Evolutionary conservation across 2,329 filamentous ascomycete genomes (phyloP), one percentile per base, ranked within the genome.

Genomic region (Paraconiothyrium brasiliense): DNA sequence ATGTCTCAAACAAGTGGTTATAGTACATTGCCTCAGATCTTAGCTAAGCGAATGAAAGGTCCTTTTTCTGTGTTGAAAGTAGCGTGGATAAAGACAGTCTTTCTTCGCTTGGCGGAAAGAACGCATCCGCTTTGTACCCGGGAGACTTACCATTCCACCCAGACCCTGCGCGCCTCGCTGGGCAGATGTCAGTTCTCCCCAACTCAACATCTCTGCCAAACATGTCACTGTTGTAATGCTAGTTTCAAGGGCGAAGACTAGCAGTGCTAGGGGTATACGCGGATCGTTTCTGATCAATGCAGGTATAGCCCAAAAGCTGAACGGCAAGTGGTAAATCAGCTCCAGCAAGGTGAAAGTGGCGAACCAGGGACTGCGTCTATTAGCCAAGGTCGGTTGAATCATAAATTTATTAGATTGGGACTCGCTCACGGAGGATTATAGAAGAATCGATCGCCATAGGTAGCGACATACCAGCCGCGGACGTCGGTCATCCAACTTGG

Each of bases 371-470:
- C 77, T 78, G 50, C 32, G 46, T 43, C 50, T 34, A 30, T n/a
- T 32, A 39, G 37, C 44, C 51, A 35, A 48, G 44, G 39, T 30
- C 14, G 30, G 34, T 27, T 27, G 30, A 20, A 13, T 34, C 35
- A 59, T 30, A 54, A 37, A 54, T 20, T 20, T 20, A 47, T 14
- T 46, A 34, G 57, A 35, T 34, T n/a, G 34, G 30, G 20, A 35
- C 44, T 46, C 16, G 60, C 76, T 67, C 72, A 78, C 43, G 88
- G 88, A 1, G 86, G 82, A 3, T 79, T 71, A 37, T 83, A 80
- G 78, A 91, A 90, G 80, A 90, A 89, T 57, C 84, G 85, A 71
- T 91, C 89, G 14, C 83, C 81, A 73, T 89, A 90, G 1, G 83
- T 89, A 1, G 78, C 72, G 62, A 89, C 80, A 75, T 91, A 90